A percentile compares a stretch with the other conserved stretches of the same genome.
These are phyloP conservation scores for Aureoboletus auriporus DNA, from an alignment of 768 basidiomycete species.

Conservation along the genomic window DNA sequence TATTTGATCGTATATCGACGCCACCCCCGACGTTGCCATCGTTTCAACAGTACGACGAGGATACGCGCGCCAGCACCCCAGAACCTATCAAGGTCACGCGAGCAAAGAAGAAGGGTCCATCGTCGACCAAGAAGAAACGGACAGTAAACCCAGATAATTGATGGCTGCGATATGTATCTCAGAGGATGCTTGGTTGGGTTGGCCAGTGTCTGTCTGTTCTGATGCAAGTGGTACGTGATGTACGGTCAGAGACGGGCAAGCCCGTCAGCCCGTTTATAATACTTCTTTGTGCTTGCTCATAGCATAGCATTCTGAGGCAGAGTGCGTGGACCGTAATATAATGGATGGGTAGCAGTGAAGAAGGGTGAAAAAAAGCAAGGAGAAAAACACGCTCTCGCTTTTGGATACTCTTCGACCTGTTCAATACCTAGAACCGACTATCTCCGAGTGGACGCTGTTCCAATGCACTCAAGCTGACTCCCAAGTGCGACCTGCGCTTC, in stretches of 20 bases:
- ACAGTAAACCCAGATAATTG: constrained; percentile 30
- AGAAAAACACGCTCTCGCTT: no score
- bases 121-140: constrained; percentile 65
- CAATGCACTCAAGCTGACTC: no score
- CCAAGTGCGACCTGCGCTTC: no score
- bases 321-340: no score
- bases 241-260: constrained; percentile 19
- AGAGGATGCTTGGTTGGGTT: no score
- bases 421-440: no score
- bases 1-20: constrained; percentile 32
- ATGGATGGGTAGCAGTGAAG: no score
- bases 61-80: constrained; percentile 50
- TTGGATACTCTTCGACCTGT: no score
- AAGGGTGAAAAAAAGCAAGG: no score
- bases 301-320: not conserved
- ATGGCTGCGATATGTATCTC: not conserved
- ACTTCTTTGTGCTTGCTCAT: constrained; percentile 15
- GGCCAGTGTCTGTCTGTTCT: no score
- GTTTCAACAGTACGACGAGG: constrained; percentile 50
- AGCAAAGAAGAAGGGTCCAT: constrained; percentile 55
- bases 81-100: constrained; percentile 76
- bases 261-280: constrained; percentile 10
- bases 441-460: no score
- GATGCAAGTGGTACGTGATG: constrained; percentile 15
- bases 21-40: constrained; percentile 33